phyloP scores from a whole-genome alignment of 345 rosid genomes.

The Eucalyptus fibrosa region DNA sequence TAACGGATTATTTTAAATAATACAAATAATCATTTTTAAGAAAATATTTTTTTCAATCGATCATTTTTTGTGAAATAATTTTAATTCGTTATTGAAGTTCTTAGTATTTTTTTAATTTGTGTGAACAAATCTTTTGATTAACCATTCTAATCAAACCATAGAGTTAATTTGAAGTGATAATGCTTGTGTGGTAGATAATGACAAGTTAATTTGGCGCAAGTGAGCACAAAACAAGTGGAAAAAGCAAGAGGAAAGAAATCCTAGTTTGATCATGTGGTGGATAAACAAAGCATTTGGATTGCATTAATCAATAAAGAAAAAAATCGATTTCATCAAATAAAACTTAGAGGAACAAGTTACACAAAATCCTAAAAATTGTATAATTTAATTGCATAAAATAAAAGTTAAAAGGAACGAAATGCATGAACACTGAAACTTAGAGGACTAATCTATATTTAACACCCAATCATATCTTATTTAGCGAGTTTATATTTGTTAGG shows the following conservation, averaged over 20 bases:
- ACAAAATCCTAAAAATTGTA: neutral
- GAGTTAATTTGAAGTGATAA: neutral
- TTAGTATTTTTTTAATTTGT: neutral
- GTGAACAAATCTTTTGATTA: neutral
- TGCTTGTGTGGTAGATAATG: neutral
- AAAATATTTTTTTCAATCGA: neutral
- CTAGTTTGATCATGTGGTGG: neutral
- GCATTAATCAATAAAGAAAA: neutral
- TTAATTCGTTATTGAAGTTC: neutral
- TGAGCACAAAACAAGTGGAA: neutral
- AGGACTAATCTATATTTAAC: neutral
- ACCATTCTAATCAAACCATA: neutral
- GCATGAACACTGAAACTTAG: neutral
- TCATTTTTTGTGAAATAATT: neutral
- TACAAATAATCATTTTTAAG: fast-evolving
- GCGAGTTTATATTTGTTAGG: neutral
- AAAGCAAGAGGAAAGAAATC: neutral
- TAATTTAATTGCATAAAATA: neutral
- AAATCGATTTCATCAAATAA: neutral
- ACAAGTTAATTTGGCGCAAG: neutral
- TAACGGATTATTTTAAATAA: neutral
- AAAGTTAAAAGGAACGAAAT: neutral
- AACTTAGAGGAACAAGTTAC: neutral
- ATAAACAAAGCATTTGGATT: neutral
- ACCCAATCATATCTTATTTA: neutral